Conservation (phyloP, 148 eudicot genomes). For the Amaranthus hypochondriacus region DNA sequence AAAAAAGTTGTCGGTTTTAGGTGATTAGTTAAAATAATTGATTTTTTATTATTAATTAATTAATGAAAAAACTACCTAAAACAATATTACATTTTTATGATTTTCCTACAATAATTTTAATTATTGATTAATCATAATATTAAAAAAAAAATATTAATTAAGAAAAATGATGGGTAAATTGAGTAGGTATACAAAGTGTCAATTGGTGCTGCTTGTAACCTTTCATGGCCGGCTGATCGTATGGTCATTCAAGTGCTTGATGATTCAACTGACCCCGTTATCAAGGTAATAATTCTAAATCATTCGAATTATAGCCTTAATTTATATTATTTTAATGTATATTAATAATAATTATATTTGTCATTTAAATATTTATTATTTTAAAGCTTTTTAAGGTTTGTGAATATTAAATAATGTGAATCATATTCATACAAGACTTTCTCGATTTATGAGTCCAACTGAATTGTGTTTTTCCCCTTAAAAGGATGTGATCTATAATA, state of each 20-base stretch:
- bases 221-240: conserved; percentile 88
- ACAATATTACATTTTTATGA: too few species aligned
- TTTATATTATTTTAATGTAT: too few species aligned
- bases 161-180: background rate
- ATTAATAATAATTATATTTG: background rate
- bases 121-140: background rate
- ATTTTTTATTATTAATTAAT: background rate
- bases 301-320: too few species aligned
- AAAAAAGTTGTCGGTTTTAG: background rate
- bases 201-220: conserved; percentile 94
- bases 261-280: conserved; percentile 72
- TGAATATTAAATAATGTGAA: too few species aligned
- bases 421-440: too few species aligned
- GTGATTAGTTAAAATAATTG: background rate
- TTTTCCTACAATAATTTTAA: background rate
- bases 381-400: background rate
- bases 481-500: background rate
- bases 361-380: background rate
- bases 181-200: conserved; percentile 87
- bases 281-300: conserved; percentile 51
- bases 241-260: conserved; percentile 86
- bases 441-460: background rate
- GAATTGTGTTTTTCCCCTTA: conserved; percentile 3
- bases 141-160: too few species aligned
- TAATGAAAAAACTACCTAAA: background rate